Base-by-base conservation (phyloP, 345 rosid species). In the Combretum micranthum region DNA sequence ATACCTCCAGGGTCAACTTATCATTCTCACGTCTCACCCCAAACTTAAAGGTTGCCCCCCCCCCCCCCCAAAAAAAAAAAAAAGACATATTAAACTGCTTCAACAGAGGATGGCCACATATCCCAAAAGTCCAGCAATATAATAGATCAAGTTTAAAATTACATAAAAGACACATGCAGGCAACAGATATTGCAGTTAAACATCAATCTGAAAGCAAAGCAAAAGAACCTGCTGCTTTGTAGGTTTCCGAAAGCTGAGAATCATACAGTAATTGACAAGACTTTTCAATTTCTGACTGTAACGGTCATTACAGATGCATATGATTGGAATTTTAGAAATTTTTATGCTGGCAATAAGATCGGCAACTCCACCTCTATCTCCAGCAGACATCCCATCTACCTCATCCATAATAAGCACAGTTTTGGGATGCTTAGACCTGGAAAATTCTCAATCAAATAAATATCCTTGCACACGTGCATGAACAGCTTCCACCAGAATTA, bases 331-430 rank as follows among this genome's bases (percentile, higher is more conserved):
- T 70, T 83, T 93, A 57, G 99, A 93, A 44, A 81, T 80, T 70
- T 87, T 93, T 76, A 93, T 85, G 80, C 97, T 93, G 44, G 93
- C 97, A 69, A 93, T 89, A 66, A 93, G 97, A 71, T 93, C 99
- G 20, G 97, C 90, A 65, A 93, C 65, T 73, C 99, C 99, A 63
- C 97, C 97, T 77, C 99, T 81, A 73, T 93, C 99, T 50, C 99
- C 99, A 52, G 99, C 99, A 57, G 99, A 93, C 99, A 93, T 93
- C 52, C 99, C 99, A 85, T 93, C 97, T 32, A 89, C 97, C 84
- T 93, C 99, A 67, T 93, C 99, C 99, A 93, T 93, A 64, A 93
- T 85, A 50, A 93, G 80, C 68, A 89, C 99, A 51, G 90, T 73
- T 61, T 87, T 93, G 18, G 75, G 80, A 69, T 72, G 82, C 72